Percentiles rank a stretch among this genome's conserved stretches.
phyloP scores from a whole-genome alignment of 352 stramenopile species.

The Elongisporangium anandrum region DNA sequence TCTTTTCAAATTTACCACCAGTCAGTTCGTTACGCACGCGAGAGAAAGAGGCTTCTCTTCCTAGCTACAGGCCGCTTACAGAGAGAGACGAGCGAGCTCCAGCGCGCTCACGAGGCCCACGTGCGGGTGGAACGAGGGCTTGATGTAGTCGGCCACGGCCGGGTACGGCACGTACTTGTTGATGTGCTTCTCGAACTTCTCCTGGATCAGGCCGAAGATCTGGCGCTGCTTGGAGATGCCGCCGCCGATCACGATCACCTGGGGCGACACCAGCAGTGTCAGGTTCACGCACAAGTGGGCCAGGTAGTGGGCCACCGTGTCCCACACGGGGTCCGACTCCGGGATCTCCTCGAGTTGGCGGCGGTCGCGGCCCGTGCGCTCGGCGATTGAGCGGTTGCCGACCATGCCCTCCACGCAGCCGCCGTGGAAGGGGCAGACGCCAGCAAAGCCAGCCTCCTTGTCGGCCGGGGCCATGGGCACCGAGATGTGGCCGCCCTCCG shows the following conservation, averaged over 20 bases:
- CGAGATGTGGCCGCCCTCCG: conserved; percentile 86
- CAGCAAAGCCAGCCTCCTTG: conserved; percentile 72
- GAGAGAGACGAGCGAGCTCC: conserved; percentile 65
- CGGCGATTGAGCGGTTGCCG: conserved; percentile 86
- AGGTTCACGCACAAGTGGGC: conserved; percentile 93
- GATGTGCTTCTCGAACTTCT: conserved; percentile 71
- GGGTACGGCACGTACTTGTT: conserved; percentile 83
- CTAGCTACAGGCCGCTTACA: conserved; percentile 16
- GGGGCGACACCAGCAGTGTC: conserved; percentile 88
- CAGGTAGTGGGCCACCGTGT: conserved; percentile 94
- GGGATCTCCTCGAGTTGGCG: conserved; percentile 63
- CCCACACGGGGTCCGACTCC: conserved; percentile 91
- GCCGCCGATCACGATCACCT: conserved; percentile 95
- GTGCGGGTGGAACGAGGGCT: conserved; percentile 74
- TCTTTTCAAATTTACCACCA: conserved; percentile 13
- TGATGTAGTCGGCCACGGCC: conserved; percentile 70
- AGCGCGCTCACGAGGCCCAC: conserved; percentile 84
- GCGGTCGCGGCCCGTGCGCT: conserved; percentile 75
- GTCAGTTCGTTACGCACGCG: conserved; percentile 21
- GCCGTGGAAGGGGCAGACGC: conserved; percentile 88
- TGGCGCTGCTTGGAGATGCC: conserved; percentile 91
- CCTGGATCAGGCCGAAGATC: conserved; percentile 79
- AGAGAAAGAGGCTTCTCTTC: not conserved
- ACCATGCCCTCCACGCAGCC: conserved; percentile 92
- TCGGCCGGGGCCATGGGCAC: conserved; percentile 70